These are phyloP conservation scores for Phymatotrichopsis omnivora DNA, from an alignment of 2,329 filamentous ascomycete species.

Conservation along the genomic window DNA sequence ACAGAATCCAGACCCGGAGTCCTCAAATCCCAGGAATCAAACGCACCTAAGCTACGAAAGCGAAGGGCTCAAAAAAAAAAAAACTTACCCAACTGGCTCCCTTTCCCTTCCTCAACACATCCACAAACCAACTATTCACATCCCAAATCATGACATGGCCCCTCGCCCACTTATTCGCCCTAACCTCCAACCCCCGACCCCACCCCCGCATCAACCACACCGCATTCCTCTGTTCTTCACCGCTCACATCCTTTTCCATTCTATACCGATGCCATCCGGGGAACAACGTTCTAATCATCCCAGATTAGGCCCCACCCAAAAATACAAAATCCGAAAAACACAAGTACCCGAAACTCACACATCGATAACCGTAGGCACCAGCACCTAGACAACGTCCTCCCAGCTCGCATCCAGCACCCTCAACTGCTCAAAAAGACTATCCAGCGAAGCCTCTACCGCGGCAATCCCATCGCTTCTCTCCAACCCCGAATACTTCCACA, in stretches of 20 bases:
- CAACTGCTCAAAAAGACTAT: conserved; percentile 25
- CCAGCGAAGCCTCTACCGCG: conserved; percentile 22
- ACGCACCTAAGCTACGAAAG: too few species aligned
- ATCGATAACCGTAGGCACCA: conserved; percentile 18
- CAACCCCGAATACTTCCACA: conserved; percentile 24
- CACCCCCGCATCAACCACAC: conserved; percentile 16
- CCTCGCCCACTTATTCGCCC: conserved; percentile 16
- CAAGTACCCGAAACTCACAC: conserved; percentile 11
- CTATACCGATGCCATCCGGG: conserved; percentile 17
- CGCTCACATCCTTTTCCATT: conserved; percentile 8
- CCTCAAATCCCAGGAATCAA: too few species aligned
- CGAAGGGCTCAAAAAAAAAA: too few species aligned
- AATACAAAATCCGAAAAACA: not conserved
- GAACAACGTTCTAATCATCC: conserved; percentile 14
- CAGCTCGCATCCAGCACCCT: conserved; percentile 13
- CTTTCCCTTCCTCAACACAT: conserved; percentile 18
- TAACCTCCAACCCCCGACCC: conserved; percentile 22
- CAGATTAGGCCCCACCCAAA: conserved; percentile 6
- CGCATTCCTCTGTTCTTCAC: conserved; percentile 20
- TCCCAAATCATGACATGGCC: conserved; percentile 22
- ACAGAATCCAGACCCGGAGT: too few species aligned
- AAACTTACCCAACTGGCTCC: conserved; percentile 23
- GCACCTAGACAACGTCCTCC: conserved; percentile 20
- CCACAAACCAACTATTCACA: conserved; percentile 23
- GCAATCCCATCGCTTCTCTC: conserved; percentile 12